phyloP scores from a whole-genome alignment of 257 asterid species.

The Fraxinus americana region DNA sequence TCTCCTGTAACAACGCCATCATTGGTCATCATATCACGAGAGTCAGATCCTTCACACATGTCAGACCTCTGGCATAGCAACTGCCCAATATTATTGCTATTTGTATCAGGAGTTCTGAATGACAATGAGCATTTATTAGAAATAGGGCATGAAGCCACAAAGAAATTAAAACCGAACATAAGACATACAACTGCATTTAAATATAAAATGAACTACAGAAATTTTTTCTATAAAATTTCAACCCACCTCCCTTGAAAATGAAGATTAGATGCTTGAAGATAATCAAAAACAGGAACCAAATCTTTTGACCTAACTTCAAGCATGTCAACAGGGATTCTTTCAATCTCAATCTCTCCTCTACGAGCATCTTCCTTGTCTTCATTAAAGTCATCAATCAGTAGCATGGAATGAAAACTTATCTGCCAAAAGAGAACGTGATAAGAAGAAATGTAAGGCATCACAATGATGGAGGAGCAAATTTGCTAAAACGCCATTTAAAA shows the following conservation, averaged over 20 bases:
- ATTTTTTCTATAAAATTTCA: not conserved
- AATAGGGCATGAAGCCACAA: not conserved
- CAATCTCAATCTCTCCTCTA: slow-evolving; percentile 82
- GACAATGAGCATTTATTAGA: slow-evolving; percentile 4
- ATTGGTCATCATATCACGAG: slow-evolving; percentile 39
- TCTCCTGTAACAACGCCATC: slow-evolving; percentile 33
- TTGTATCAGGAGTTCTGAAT: slow-evolving; percentile 37
- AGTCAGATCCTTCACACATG: slow-evolving; percentile 38
- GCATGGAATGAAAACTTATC: slow-evolving; percentile 69
- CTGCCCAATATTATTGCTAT: slow-evolving; percentile 37
- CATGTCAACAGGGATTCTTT: slow-evolving; percentile 52
- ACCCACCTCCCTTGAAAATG: slow-evolving; percentile 62
- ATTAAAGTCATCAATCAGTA: slow-evolving; percentile 33
- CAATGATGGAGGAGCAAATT: not conserved
- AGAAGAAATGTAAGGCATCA: slow-evolving; percentile 22
- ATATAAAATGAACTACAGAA: not conserved
- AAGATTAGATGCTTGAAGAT: slow-evolving; percentile 58
- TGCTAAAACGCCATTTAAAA: not conserved
- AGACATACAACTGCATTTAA: not conserved
- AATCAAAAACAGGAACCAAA: slow-evolving; percentile 73
- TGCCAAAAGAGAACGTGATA: slow-evolving; percentile 33
- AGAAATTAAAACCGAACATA: slow-evolving; percentile 11
- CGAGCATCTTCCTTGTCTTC: slow-evolving; percentile 36
- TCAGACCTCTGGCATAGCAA: slow-evolving; percentile 41
- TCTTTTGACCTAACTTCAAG: slow-evolving; percentile 76